Evolutionary conservation across 805 yeast species (phyloP), one percentile per base, ranked within the genome.

Genomic region (Komagataella pseudopastoris): DNA sequence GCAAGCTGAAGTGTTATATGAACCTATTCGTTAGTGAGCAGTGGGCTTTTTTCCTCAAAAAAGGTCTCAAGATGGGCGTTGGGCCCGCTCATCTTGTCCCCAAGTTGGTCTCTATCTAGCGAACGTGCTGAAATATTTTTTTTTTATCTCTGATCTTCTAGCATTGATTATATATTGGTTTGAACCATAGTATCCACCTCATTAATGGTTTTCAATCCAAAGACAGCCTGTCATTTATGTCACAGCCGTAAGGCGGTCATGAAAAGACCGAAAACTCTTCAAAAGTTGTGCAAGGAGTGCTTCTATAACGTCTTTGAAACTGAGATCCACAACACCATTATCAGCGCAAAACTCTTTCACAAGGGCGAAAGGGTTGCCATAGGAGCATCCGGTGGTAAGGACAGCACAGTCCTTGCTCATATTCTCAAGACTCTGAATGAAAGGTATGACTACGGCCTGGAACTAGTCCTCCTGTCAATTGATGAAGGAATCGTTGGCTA

Each of bases 331-430:
- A 78, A 88, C 59, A 91, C 99, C 2, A 91, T 93, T 48, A 70
- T 74, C 12, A 71, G 77, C 43, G 83, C 84, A 51, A 71, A 78
- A 1, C 74, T 93, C 49, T 93, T 93, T 60, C 64, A 78, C 22
- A 72, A 69, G 0, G 98, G 98, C 14, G 99, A 93, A 61, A 76
- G 70, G 23, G 90, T 93, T 2, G 99, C 98, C 16, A 90, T 93
- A 22, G 99, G 99, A 16, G 99, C 99, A 0, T 88, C 96, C 1
- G 99, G 99, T 23, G 99, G 99, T 51, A 93, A 93, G 60, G 99
- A 93, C 64, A 88, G 96, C 4, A 93, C 99, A 0, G 99, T 93
- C 1, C 69, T 93, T 30, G 99, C 98, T 0, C 80, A 90, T 48
- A 79, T 93, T 2, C 66, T 93, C 65, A 93, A 89, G 61, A 78